Evolutionary conservation across 1,284 basidiomycete species (phyloP).

Genomic region (Puccinia horiana): DNA sequence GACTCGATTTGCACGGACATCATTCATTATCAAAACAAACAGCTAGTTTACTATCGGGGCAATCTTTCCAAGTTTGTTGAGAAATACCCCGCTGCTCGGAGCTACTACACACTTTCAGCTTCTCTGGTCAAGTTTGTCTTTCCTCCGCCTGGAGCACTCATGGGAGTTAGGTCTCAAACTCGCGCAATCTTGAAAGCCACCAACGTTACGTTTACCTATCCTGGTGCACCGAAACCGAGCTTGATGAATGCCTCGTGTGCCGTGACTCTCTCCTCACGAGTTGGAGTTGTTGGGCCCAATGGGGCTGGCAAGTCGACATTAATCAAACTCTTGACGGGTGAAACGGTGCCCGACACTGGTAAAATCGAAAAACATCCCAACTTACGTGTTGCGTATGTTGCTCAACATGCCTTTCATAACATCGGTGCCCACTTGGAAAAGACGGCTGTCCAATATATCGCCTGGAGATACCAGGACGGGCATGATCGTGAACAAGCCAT

Average conservation of each 20-base stretch:
- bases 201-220: conserved; percentile 92
- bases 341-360: conserved; percentile 88
- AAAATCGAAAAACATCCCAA: conserved; percentile 94
- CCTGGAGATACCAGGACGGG: conserved; percentile 99
- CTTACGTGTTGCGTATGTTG: conserved; percentile 93
- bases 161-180: conserved; percentile 96
- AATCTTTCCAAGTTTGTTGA: conserved; percentile 90
- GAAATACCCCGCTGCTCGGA: conserved; percentile 88
- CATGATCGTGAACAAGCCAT: conserved; percentile 94
- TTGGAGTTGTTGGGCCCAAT: conserved; percentile 86
- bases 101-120: conserved; percentile 94
- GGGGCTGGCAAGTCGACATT: conserved; percentile 95
- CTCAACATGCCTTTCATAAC: conserved; percentile 96
- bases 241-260: conserved; percentile 86
- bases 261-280: conserved; percentile 73
- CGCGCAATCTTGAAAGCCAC: conserved; percentile 92
- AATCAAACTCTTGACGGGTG: conserved; percentile 94
- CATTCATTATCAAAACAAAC: conserved; percentile 92
- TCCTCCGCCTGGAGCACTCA: conserved; percentile 90
- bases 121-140: conserved; percentile 95
- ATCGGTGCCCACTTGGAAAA: conserved; percentile 85
- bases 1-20: conserved; percentile 97
- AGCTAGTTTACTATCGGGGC: conserved; percentile 92
- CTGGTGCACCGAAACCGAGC: conserved; percentile 78
- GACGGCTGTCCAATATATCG: conserved; percentile 91